Conservation (phyloP, 176 grass and related monocot genomes). For the Aegilops umbellulata region DNA sequence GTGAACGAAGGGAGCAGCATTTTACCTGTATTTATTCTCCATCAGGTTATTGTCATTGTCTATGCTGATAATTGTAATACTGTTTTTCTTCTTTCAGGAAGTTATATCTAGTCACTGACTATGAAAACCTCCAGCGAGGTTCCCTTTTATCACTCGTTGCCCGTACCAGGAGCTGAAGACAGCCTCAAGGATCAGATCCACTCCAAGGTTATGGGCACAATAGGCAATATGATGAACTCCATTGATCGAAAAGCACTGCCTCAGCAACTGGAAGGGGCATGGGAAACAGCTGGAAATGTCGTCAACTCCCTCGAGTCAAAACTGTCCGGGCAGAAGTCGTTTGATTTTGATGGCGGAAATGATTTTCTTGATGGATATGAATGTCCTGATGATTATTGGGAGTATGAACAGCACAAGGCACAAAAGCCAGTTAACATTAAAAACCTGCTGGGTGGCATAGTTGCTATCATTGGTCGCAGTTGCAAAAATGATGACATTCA, state of each 20-base stretch:
- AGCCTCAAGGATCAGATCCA: slow-evolving; percentile 39
- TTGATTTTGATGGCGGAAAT: slow-evolving; percentile 7
- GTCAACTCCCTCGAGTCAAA: slow-evolving; percentile 36
- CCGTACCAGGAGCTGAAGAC: slow-evolving; percentile 26
- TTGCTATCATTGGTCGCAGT: slow-evolving; percentile 49
- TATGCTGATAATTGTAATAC: neutral
- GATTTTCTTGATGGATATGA: slow-evolving; percentile 41
- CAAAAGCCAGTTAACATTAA: slow-evolving; percentile 59
- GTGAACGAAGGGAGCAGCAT: no score
- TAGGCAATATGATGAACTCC: slow-evolving; percentile 26
- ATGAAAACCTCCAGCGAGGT: slow-evolving; percentile 42
- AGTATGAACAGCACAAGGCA: slow-evolving; percentile 10
- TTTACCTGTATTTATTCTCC: neutral
- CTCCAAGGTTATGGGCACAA: slow-evolving; percentile 32
- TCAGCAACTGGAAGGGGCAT: slow-evolving; percentile 26
- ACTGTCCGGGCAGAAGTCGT: slow-evolving; percentile 18
- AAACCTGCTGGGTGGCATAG: slow-evolving; percentile 52
- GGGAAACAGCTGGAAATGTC: slow-evolving; percentile 31
- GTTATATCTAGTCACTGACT: neutral
- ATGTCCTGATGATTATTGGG: slow-evolving; percentile 29
- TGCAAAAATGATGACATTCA: slow-evolving; percentile 29
- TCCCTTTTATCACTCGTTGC: slow-evolving; percentile 44
- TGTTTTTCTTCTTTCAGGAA: slow-evolving; percentile 28
- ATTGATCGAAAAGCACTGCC: slow-evolving; percentile 28
- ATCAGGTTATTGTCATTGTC: neutral